Percentiles rank a stretch among this genome's conserved stretches.
phyloP scores from a whole-genome alignment of 805 yeast genomes.

The Kodamaea leandrae region DNA sequence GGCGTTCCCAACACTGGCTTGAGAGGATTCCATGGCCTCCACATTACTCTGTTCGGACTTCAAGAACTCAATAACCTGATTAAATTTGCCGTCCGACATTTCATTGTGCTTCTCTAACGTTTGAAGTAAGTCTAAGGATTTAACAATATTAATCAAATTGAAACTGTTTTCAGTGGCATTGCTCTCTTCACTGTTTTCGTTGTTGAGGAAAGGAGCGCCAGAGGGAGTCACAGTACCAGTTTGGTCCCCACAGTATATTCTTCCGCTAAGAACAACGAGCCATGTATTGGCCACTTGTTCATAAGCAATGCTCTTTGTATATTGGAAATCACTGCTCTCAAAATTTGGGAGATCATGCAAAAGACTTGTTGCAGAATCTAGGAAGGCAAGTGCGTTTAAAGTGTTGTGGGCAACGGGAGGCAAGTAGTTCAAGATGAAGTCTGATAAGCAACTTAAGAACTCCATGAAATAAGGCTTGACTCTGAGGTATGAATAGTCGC shows the following conservation, averaged over 20 bases:
- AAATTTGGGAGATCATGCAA: constrained; percentile 68
- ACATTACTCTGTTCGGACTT: constrained; percentile 25
- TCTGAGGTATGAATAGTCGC: constrained; percentile 75
- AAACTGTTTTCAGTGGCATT: constrained; percentile 16
- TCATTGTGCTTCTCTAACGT: constrained; percentile 47
- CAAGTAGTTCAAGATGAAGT: constrained; percentile 66
- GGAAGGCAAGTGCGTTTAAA: constrained; percentile 54
- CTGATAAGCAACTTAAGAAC: constrained; percentile 68
- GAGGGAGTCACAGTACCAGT: not conserved
- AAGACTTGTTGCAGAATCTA: constrained; percentile 58
- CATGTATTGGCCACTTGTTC: constrained; percentile 61
- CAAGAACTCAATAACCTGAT: constrained; percentile 44
- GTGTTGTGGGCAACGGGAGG: constrained; percentile 66
- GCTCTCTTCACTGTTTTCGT: constrained; percentile 1
- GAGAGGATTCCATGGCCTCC: constrained; percentile 27
- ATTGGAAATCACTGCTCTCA: constrained; percentile 52
- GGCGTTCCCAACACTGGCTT: constrained; percentile 11
- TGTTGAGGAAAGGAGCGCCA: not conserved
- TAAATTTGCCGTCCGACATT: constrained; percentile 40
- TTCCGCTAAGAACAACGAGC: constrained; percentile 43
- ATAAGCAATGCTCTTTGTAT: constrained; percentile 52
- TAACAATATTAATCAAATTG: constrained; percentile 29
- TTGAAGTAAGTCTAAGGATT: constrained; percentile 38
- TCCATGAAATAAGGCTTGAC: constrained; percentile 67
- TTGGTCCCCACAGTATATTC: constrained; percentile 14